Base-by-base conservation (phyloP, 257 asterid genomes). In the Ophiorrhiza pumila region DNA sequence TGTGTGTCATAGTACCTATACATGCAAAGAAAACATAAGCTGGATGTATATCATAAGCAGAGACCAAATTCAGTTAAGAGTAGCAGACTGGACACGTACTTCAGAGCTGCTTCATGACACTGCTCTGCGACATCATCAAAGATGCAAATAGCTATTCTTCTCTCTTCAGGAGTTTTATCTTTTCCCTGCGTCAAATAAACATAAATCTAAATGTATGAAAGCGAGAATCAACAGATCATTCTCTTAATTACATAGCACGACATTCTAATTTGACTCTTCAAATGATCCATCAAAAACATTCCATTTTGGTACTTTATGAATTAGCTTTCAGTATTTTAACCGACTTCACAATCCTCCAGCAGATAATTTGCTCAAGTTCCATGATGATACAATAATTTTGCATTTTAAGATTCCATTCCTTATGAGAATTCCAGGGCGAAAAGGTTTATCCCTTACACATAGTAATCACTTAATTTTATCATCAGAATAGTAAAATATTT, bases 111-210 rank as follows among this genome's bases (percentile, higher is more conserved):
- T 76, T 90, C 99, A 75, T 78, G 91, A 68, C 99, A 95, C 79
- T 95, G 99, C 84, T 95, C 99, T 17, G 99, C 98, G 56, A 95
- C 95, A 82, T 95, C 99, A 85, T 95, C 99, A 81, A 95, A 95
- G 58, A 95, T 95, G 82, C 99, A 95, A 75, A 95, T 92, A 20
- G 98, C 98, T 70, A 95, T 95, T 78, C 99, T 89, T 84, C 99
- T 89, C 86, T 95, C 99, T 80, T 92, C 99, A 53, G 96, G 82
- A 75, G 98, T 88, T 84, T 87, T 92, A 76, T 92, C 99, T 84
- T 95, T 95, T 15, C 97, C 99, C 99, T 95, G 85, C 76, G 80
- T 29, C 74, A 71, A 32, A 47, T 15, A 32, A 31, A 22, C 72
- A 34, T 57, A 65, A 64, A 41, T 59, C 25, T 72, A 25, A 5